Base-by-base conservation (phyloP, 1,284 basidiomycete genomes). In the Dichomitus squalens region DNA sequence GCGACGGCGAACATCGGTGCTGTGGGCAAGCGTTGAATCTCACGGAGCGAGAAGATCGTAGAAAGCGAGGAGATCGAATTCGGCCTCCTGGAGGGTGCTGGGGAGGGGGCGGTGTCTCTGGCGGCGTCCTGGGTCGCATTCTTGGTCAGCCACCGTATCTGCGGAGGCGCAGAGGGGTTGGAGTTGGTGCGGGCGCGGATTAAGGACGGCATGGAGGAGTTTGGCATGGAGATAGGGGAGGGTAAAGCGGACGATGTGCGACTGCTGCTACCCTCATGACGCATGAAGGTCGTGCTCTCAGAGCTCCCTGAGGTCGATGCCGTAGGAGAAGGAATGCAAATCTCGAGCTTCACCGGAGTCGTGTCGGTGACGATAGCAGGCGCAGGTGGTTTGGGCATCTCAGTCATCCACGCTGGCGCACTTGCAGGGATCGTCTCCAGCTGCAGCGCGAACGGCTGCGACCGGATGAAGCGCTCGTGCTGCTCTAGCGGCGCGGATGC, bases 401-500 rank as follows among this genome's bases (percentile, higher is more conserved):
- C 9, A 36, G 29, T 40, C 23, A 59, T 39, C 56, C 59, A 61
- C 7, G 60, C 52, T 38, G 63, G 60, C 6, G 59, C 53, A 20
- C 58, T 52, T 16, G 44, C 41, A 23, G 63, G 59, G 31, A 47
- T 47, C 9, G 59, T 36, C 23, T 7, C 39, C 4, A 55, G 58
- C 18, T 58, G 57, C 18, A 66, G 52, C 43, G 47, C 48, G 46
- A 66, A 64, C 14, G 61, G 61, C 47, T 61, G 65, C n/a, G 60
- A 25, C 31, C 56, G 60, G 41, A 66, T 60, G 3, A 65, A 52
- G 8, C 55, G 58, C 27, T 70, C 72, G 58, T 73, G 72, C 38
- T 69, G 52, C 31, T 74, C 68, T 5, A 55, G 48, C 9, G 73
- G 70, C 2, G 74, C 75, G 18, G 77, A 78, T 7, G 70, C 73